phyloP scores from a whole-genome alignment of 2,329 filamentous ascomycete species.

The Bipolaris sorokiniana region DNA sequence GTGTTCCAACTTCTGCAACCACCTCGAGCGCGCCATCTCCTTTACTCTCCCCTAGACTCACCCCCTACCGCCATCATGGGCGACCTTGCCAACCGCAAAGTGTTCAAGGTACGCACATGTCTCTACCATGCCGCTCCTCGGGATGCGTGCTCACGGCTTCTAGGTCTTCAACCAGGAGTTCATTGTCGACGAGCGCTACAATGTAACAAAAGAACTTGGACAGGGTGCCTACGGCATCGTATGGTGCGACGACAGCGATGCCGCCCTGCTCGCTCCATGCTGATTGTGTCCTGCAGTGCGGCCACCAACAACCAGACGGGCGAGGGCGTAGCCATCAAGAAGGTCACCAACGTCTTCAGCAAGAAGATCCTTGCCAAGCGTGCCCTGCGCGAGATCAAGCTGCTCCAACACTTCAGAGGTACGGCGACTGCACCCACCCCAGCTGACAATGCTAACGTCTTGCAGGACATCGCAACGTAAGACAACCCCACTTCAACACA shows the following conservation, averaged over 20 bases:
- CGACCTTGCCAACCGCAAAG: slow-evolving; percentile 74
- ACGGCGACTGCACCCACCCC: slow-evolving; percentile 15
- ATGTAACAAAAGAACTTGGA: slow-evolving; percentile 96
- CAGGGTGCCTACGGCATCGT: slow-evolving; percentile 99
- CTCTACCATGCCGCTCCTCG: background rate
- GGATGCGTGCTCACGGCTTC: slow-evolving; percentile 3
- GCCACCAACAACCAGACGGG: slow-evolving; percentile 88
- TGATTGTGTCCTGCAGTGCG: slow-evolving; percentile 65
- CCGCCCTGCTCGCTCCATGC: slow-evolving; percentile 10
- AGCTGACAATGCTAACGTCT: slow-evolving; percentile 30
- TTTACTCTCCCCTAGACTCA: slow-evolving; percentile 17
- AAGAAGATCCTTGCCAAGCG: slow-evolving; percentile 99
- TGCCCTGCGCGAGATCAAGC: slow-evolving; percentile 96
- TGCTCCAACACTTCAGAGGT: slow-evolving; percentile 91
- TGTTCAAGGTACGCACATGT: slow-evolving; percentile 35
- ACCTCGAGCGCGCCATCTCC: slow-evolving; percentile 4
- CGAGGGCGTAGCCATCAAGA: slow-evolving; percentile 98
- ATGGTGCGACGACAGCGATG: slow-evolving; percentile 66
- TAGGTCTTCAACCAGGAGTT: slow-evolving; percentile 96
- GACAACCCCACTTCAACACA: slow-evolving; percentile 53
- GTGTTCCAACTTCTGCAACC: slow-evolving; percentile 12
- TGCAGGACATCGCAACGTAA: slow-evolving; percentile 56
- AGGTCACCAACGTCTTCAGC: slow-evolving; percentile 99
- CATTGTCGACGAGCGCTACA: slow-evolving; percentile 96
- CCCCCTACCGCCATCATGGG: slow-evolving; percentile 64